Conservation (phyloP, 2,329 filamentous ascomycete genomes). For the Aspergillus tubingensis region DNA sequence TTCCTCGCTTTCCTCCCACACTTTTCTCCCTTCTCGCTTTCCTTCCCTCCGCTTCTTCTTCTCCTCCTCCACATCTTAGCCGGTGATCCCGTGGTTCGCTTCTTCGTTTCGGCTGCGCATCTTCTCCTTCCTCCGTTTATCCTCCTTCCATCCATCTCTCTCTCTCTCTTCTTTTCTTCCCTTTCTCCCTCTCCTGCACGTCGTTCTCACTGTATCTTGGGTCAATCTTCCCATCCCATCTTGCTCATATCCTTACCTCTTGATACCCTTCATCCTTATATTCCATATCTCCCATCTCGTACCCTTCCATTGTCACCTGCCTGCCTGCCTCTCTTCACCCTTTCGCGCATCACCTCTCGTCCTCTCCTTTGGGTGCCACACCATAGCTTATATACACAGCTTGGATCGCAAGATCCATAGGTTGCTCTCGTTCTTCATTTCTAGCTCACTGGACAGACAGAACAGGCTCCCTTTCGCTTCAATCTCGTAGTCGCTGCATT, state of each 20-base stretch:
- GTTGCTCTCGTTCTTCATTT: conserved; percentile 41
- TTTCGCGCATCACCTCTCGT: conserved; percentile 1
- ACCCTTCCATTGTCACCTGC: not conserved
- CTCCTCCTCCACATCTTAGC: conserved; percentile 12
- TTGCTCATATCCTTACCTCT: conserved; percentile 9
- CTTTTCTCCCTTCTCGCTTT: conserved; percentile 16
- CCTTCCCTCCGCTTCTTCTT: conserved; percentile 14
- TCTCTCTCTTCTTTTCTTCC: conserved; percentile 19
- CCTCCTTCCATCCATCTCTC: conserved; percentile 14
- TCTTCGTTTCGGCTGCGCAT: conserved; percentile 1
- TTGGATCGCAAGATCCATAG: conserved; percentile 31
- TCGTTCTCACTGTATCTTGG: conserved; percentile 17
- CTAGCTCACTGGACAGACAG: conserved; percentile 41
- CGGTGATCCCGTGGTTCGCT: conserved; percentile 6
- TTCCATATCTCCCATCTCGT: conserved; percentile 12
- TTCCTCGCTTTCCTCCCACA: conserved; percentile 10
- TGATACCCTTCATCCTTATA: conserved; percentile 9
- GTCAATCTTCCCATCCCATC: conserved; percentile 11
- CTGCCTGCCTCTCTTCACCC: not conserved
- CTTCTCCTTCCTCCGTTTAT: not conserved
- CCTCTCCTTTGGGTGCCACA: not conserved
- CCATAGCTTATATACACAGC: conserved; percentile 7
- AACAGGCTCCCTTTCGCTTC: conserved; percentile 32
- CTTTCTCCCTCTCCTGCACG: conserved; percentile 16
- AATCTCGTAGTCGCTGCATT: conserved; percentile 8